Conservation (phyloP, 176 grass and related monocot genomes). For the Poa pratensis region DNA sequence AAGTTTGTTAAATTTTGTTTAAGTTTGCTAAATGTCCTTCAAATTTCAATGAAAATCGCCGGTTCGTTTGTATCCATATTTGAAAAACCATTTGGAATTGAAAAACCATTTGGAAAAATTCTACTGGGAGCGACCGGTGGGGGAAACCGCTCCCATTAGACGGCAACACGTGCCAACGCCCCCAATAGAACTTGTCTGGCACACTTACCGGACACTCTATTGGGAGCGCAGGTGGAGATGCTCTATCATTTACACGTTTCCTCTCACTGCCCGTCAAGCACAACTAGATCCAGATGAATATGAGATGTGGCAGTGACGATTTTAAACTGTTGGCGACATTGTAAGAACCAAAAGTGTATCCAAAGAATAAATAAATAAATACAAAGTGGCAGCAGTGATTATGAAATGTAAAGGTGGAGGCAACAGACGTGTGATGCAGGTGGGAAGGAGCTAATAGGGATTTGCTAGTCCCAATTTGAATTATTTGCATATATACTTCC, state of each 20-base stretch:
- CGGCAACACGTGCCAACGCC: too few species aligned
- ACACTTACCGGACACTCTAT: too few species aligned
- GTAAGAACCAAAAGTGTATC: background rate
- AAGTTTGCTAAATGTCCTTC: too few species aligned
- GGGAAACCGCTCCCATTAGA: too few species aligned
- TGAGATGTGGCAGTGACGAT: background rate
- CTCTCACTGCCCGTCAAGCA: background rate
- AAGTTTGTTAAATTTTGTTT: too few species aligned
- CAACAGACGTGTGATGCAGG: background rate
- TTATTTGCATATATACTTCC: background rate
- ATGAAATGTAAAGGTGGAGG: slow-evolving; percentile 18
- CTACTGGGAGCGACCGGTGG: too few species aligned
- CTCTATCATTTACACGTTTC: slow-evolving; percentile 7
- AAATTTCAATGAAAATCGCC: too few species aligned
- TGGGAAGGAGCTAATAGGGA: background rate
- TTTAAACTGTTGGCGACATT: background rate
- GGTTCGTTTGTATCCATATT: too few species aligned
- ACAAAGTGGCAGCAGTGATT: background rate
- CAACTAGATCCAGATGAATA: background rate
- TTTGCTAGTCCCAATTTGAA: background rate
- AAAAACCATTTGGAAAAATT: too few species aligned
- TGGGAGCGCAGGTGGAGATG: too few species aligned
- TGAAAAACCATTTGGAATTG: too few species aligned
- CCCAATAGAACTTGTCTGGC: too few species aligned
- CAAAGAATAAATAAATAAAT: background rate